A percentile compares a stretch with the other conserved stretches of the same genome.
phyloP scores from a whole-genome alignment of 768 basidiomycete species.

The Leccinum subtestaceum region DNA sequence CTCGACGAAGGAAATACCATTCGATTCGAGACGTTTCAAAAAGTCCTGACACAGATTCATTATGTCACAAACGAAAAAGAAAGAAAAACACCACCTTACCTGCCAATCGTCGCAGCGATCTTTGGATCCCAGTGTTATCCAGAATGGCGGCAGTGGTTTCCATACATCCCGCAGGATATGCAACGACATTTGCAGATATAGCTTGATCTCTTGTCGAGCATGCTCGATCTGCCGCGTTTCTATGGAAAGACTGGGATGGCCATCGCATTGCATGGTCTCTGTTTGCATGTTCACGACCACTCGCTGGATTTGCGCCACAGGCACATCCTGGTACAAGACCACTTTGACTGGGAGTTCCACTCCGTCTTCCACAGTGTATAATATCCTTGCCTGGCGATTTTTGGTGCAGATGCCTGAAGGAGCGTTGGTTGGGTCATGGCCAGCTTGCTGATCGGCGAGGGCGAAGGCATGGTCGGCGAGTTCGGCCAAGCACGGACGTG shows the following conservation, averaged over 20 bases:
- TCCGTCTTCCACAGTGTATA: no score
- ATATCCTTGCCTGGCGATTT: no score
- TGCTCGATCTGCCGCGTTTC: conserved; percentile 16
- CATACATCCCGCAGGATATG: background rate
- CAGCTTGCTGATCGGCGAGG: no score
- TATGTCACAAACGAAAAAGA: no score
- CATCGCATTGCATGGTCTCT: conserved; percentile 15
- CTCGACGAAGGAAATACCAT: conserved; percentile 1
- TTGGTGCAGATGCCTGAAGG: no score
- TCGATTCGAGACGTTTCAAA: conserved; percentile 11
- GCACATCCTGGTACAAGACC: conserved; percentile 12
- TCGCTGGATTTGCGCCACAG: conserved; percentile 5
- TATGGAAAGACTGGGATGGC: conserved; percentile 14
- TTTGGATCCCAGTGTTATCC: no score
- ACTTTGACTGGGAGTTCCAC: conserved; percentile 9
- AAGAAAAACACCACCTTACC: background rate
- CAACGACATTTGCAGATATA: fast-evolving
- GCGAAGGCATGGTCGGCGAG: no score
- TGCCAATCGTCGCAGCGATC: no score
- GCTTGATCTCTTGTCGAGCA: no score
- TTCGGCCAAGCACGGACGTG: no score
- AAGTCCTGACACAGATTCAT: conserved; percentile 12
- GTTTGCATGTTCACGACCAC: conserved; percentile 17
- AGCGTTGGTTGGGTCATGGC: no score
- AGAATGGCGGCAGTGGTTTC: no score